Conservation (phyloP, 768 basidiomycete species). For the Lactarius pseudohatsudake region DNA sequence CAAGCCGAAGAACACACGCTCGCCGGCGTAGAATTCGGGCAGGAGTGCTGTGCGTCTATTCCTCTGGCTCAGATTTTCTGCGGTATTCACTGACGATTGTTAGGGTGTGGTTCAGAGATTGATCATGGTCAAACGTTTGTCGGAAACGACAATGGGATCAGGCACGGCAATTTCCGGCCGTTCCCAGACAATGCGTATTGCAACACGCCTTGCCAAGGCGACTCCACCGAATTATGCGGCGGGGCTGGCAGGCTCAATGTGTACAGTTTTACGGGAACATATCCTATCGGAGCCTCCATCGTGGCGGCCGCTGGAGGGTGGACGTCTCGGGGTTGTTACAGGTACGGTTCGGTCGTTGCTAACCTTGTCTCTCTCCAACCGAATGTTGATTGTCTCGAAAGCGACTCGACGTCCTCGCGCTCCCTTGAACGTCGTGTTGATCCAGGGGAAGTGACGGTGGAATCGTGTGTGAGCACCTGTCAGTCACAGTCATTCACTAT, state of each 20-base stretch:
- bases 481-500: no score
- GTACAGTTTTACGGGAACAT: neutral
- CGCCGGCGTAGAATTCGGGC: constrained; percentile 64
- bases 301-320: neutral
- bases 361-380: neutral
- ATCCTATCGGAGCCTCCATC: neutral
- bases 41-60: constrained; percentile 64
- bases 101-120: neutral
- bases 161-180: neutral
- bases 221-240: neutral
- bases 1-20: constrained; percentile 66
- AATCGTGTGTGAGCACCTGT: no score
- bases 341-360: neutral
- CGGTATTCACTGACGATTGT: neutral
- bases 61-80: neutral
- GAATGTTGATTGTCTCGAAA: neutral
- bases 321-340: neutral
- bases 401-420: neutral
- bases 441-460: neutral
- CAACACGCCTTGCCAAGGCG: neutral
- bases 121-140: neutral
- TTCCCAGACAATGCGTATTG: neutral
- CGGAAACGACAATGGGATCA: neutral
- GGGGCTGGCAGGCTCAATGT: neutral
- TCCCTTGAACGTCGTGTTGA: neutral